Base-by-base conservation (phyloP, 108 stramenopile species). In the Fragilariopsis cylindrus region DNA sequence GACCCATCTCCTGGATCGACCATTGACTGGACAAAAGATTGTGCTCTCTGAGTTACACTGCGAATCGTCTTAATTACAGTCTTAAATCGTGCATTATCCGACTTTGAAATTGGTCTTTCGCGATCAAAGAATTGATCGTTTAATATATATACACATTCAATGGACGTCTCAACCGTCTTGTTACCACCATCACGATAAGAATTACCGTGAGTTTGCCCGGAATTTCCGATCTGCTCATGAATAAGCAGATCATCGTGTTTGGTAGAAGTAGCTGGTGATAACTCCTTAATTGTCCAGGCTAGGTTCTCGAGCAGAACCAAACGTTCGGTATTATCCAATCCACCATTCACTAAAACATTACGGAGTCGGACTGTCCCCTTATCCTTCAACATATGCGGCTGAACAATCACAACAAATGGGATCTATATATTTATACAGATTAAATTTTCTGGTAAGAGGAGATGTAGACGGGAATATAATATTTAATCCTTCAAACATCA, bases 331-430 rank as follows among this genome's bases (percentile, higher is more conserved):
- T 66, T 80, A 52, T 72, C 81, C 11, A 49, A 57, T 30, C 60
- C 41, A 58, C 58, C 69, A 19, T 85, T 76, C 55, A 72, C 70
- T 56, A 62, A n/a, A 21, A 88, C 74, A 7, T 65, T 80, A 5
- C 90, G 83, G 16, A 94, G 78, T 30, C 90, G 86, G 5, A 94
- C 93, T 11, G 78, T 81, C 44, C 80, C 74, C 48, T 90, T 94
- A 45, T 87, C 88, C 40, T 69, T 75, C 56, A 94, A 81, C 9
- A 94, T 78, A 71, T 94, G 93, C 13, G 81, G 77, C 62, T 87
- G 85, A 13, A 91, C 90, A 60, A 94, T 78, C 2, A 94, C 89
- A 47, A 92, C 84, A 71, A 80, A 94, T 8, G 90, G 92, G 72
- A 93, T 91, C 45, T 77, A 40, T 2, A 54, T 53, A 15, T 9